Base-by-base conservation (phyloP, 768 basidiomycete genomes). In the Boletales sp. region DNA sequence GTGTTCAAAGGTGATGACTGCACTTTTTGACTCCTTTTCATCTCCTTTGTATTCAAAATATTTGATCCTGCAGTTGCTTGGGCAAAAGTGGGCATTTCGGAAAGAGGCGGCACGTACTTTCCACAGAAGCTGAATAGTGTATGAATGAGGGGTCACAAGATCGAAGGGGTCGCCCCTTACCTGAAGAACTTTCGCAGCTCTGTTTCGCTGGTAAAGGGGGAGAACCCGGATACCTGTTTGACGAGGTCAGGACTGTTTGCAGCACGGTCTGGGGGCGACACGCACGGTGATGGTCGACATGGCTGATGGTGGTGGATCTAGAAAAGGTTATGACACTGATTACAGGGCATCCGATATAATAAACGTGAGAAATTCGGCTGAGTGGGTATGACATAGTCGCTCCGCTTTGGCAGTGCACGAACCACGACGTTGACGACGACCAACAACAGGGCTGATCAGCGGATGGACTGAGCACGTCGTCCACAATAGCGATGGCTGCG, bases 1-100 rank as follows among this genome's bases (percentile, higher is more conserved):
- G 69, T 94, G 96, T 67, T 90, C 86, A 61, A 96, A 98, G 44
- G 81, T 70, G 57, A 98, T 81, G 28, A 74, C 74, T n/a, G 94
- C 94, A 17, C 73, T 71, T 33, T 59, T 60, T 42, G 73, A 58
- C 30, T 65, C 66, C 12, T 63, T 65, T 44, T 69, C 72, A 13
- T 66, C 68, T 44, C 71, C 68, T 41, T 80, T 73, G 65, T 72
- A 63, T 25, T 88, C 80, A 65, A 93, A 82, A n/a, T 74, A 73
- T 15, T 66, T 63, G 66, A 94, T 91, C 62, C 85, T 90, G 57
- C 5, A 37, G 6, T 15, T 3, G 12, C 35, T 50, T 50, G 51
- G 62, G 57, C 19, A 21, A 31, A 4, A 13, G 18, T 6, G 11
- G 15, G 37, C 18, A 13, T 17, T n/a, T 38, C 1, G 21, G n/a